Conservation (phyloP, 805 yeast genomes). For the Candida germanica region DNA sequence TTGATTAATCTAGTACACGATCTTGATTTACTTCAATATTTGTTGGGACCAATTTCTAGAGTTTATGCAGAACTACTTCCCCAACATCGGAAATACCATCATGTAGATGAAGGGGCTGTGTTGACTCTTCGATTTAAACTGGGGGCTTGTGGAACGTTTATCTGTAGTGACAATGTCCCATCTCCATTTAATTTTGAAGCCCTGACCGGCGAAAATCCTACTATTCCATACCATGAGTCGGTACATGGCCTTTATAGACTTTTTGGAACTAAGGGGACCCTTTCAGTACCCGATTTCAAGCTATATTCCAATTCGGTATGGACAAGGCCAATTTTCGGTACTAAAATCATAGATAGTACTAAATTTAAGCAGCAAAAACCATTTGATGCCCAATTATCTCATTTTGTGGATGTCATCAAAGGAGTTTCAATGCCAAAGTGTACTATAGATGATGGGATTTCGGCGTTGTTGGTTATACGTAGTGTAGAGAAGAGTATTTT, state of each 20-base stretch:
- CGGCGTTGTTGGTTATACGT: slow-evolving; percentile 34
- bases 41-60: slow-evolving; percentile 37
- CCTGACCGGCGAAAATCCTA: slow-evolving; percentile 45
- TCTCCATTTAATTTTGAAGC: slow-evolving; percentile 41
- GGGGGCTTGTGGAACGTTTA: slow-evolving; percentile 40
- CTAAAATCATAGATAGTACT: slow-evolving; percentile 12
- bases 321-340: slow-evolving; percentile 12
- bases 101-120: slow-evolving; percentile 43
- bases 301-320: slow-evolving; percentile 20
- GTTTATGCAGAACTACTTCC: slow-evolving; percentile 38
- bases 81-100: slow-evolving; percentile 25
- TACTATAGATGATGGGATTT: slow-evolving; percentile 36
- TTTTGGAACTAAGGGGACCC: slow-evolving; percentile 38
- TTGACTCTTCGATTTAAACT: slow-evolving; percentile 34
- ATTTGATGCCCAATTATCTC: slow-evolving; percentile 38
- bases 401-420: slow-evolving; percentile 33
- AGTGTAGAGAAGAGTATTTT: slow-evolving; percentile 33
- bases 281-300: slow-evolving; percentile 40
- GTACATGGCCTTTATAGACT: slow-evolving; percentile 36
- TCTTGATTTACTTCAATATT: slow-evolving; percentile 38
- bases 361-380: slow-evolving; percentile 18
- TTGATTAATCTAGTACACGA: slow-evolving; percentile 42
- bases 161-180: slow-evolving; percentile 40
- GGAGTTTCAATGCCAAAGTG: slow-evolving; percentile 27
- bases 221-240: slow-evolving; percentile 28